phyloP scores from a whole-genome alignment of 2,329 filamentous ascomycete genomes.

The Myriosclerotinia scirpicola region DNA sequence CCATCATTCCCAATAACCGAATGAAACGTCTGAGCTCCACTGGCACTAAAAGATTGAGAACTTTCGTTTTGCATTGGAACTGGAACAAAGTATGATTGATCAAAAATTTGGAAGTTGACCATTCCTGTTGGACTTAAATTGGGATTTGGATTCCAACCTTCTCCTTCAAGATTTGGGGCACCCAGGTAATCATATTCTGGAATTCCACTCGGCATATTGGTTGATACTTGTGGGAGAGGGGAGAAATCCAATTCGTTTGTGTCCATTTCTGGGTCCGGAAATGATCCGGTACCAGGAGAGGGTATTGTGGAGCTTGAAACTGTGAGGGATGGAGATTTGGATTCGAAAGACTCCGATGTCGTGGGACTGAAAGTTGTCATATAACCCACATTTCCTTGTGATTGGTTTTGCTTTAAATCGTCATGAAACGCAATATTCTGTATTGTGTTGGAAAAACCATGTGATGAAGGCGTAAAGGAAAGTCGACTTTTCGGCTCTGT shows the following conservation, averaged over 20 bases:
- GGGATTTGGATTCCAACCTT: not conserved
- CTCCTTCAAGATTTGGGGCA: not conserved
- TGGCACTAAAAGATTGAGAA: not conserved
- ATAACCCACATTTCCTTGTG: not conserved
- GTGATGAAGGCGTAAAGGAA: not conserved
- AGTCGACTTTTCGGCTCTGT: not conserved
- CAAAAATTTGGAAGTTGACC: not conserved
- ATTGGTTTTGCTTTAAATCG: not conserved
- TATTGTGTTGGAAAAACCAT: not conserved
- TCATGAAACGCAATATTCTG: not conserved
- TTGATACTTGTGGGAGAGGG: not conserved
- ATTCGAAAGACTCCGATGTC: not conserved
- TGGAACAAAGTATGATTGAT: not conserved
- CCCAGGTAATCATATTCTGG: not conserved
- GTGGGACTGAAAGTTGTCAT: not conserved
- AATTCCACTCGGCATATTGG: not conserved
- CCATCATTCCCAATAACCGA: not conserved
- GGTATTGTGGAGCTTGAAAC: not conserved
- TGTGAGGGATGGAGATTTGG: not conserved
- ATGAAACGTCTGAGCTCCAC: not conserved
- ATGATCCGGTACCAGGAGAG: not conserved
- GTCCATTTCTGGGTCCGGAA: not conserved
- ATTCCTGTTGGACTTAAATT: not conserved
- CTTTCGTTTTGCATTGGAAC: not conserved
- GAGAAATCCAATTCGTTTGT: not conserved